A percentile compares a stretch with the other conserved stretches of the same genome.
Conservation (phyloP, 306 rosid species). For the Quercus gilva region DNA sequence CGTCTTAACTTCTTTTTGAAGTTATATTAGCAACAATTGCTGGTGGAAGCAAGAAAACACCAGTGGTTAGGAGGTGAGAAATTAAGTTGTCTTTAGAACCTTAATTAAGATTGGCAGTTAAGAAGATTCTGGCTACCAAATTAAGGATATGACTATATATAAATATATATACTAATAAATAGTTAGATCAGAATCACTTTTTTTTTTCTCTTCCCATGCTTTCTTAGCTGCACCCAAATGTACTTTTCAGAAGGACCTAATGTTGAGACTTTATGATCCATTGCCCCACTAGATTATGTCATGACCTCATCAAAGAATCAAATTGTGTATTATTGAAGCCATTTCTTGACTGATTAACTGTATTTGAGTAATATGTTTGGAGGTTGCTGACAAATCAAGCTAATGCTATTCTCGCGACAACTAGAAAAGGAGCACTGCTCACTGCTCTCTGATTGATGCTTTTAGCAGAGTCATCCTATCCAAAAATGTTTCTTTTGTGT, state of each 20-base stretch:
- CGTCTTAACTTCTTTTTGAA: constrained; percentile 33
- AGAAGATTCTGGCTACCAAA: constrained; percentile 23
- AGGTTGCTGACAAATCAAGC: constrained; percentile 60
- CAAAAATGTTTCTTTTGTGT: constrained; percentile 21
- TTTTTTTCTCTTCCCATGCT: constrained; percentile 25
- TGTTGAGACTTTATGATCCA: constrained; percentile 25
- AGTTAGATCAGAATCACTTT: constrained; percentile 29
- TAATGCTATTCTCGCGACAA: constrained; percentile 35
- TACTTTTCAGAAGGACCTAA: constrained; percentile 46
- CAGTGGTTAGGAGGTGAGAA: constrained; percentile 27
- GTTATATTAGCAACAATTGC: constrained; percentile 27
- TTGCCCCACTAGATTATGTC: constrained; percentile 50
- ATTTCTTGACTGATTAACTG: constrained; percentile 29
- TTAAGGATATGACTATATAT: constrained; percentile 8
- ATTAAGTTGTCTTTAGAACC: background rate
- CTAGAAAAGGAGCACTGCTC: constrained; percentile 35
- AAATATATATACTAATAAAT: background rate
- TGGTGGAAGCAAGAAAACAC: constrained; percentile 9
- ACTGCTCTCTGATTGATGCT: constrained; percentile 38
- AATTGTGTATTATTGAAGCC: constrained; percentile 45
- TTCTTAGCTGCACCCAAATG: constrained; percentile 33
- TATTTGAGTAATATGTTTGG: constrained; percentile 36
- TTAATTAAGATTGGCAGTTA: constrained; percentile 10
- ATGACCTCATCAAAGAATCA: constrained; percentile 39
- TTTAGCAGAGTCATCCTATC: constrained; percentile 39